Percentiles rank a stretch among this genome's conserved stretches.
phyloP scores from a whole-genome alignment of 2,329 filamentous ascomycete genomes.

The Cladophialophora immunda region DNA sequence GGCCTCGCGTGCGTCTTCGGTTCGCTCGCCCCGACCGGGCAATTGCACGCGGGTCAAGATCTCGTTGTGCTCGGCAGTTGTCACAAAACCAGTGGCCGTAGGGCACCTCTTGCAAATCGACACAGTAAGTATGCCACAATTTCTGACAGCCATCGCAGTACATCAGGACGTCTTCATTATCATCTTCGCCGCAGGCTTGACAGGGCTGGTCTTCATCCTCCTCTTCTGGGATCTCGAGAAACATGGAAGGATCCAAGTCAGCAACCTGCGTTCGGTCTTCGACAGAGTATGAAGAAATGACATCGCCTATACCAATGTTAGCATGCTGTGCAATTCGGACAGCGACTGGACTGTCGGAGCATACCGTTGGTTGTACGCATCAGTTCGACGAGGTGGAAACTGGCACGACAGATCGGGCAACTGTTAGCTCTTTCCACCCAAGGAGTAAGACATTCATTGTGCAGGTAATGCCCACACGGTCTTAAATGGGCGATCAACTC shows the following conservation, averaged over 20 bases:
- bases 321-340: constrained; percentile 17
- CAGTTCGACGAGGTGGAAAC: constrained; percentile 89
- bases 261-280: constrained; percentile 73
- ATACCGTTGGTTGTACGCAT: constrained; percentile 81
- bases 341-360: constrained; percentile 44
- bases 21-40: constrained; percentile 51
- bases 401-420: constrained; percentile 93
- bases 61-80: constrained; percentile 69
- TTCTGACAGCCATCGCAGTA: constrained; percentile 92
- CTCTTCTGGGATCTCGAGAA: constrained; percentile 72
- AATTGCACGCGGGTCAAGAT: constrained; percentile 49
- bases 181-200: constrained; percentile 80
- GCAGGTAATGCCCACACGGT: constrained; percentile 89
- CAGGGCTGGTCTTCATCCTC: constrained; percentile 76
- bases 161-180: constrained; percentile 84
- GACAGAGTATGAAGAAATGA: constrained; percentile 66
- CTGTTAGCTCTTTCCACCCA: constrained; percentile 98
- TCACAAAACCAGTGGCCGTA: constrained; percentile 89
- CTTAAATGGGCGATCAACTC: constrained; percentile 66
- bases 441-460: constrained; percentile 89
- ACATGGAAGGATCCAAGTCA: constrained; percentile 84
- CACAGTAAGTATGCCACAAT: constrained; percentile 89
- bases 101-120: constrained; percentile 81
- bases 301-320: constrained; percentile 54
- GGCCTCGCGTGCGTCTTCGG: constrained; percentile 57